phyloP scores from a whole-genome alignment of 1,139 yeast species.

The Kodamaea fungicola region DNA sequence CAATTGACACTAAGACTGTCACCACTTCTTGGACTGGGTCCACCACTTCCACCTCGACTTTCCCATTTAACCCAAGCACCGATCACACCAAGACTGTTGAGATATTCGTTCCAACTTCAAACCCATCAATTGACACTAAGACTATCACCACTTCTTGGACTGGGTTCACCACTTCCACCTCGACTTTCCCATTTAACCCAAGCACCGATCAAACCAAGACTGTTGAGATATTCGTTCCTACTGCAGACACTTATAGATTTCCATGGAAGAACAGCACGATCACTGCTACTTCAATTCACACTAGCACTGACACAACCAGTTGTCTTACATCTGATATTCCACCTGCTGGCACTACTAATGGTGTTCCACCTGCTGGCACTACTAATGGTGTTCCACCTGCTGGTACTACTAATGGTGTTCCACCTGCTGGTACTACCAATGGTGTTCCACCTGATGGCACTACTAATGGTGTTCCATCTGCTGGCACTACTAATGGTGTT shows the following conservation, averaged over 20 bases:
- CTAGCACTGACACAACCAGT: too few species aligned
- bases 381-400: too few species aligned
- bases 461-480: too few species aligned
- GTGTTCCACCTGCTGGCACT: too few species aligned
- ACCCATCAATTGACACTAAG: slow-evolving; percentile 6
- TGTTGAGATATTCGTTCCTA: neutral
- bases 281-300: too few species aligned
- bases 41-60: slow-evolving; percentile 17
- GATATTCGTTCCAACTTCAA: slow-evolving; percentile 10
- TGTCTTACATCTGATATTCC: too few species aligned
- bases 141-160: slow-evolving; percentile 5
- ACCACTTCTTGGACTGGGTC: slow-evolving; percentile 23
- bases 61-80: slow-evolving; percentile 8
- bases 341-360: too few species aligned
- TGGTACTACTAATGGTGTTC: too few species aligned
- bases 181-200: slow-evolving; percentile 7
- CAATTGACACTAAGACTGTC: slow-evolving; percentile 11
- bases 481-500: too few species aligned
- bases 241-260: slow-evolving; percentile 14
- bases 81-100: slow-evolving; percentile 16
- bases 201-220: too few species aligned
- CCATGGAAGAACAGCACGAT: slow-evolving; percentile 5
- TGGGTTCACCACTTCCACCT: neutral
- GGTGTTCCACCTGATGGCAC: too few species aligned
- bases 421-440: too few species aligned